These are phyloP conservation scores for Ceriops zippeliana DNA, from an alignment of 345 rosid genomes.

Conservation along the genomic window DNA sequence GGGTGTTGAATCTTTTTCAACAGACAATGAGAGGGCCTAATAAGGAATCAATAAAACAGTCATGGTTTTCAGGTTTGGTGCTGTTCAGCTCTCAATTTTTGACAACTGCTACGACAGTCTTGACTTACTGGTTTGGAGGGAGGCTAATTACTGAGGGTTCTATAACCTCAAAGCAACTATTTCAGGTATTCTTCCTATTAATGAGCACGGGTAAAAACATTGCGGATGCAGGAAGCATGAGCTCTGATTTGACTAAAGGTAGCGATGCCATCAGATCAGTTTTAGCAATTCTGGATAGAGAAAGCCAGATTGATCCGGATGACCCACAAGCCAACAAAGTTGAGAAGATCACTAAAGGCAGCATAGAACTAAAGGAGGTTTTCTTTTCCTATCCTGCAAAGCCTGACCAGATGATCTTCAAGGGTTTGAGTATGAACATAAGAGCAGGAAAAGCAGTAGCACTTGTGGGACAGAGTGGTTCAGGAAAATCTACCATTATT, in stretches of 20 bases:
- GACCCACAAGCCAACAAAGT: slow-evolving; percentile 18
- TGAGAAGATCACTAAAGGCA: slow-evolving; percentile 16
- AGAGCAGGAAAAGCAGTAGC: slow-evolving; percentile 44
- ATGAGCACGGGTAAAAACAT: slow-evolving; percentile 47
- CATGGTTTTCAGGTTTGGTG: slow-evolving; percentile 46
- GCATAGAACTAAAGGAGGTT: slow-evolving; percentile 37
- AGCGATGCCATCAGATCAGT: slow-evolving; percentile 33
- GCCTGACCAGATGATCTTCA: slow-evolving; percentile 40
- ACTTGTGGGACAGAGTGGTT: slow-evolving; percentile 45
- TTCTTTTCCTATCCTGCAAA: slow-evolving; percentile 39
- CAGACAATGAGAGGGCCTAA: slow-evolving; percentile 37
- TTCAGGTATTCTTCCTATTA: slow-evolving; percentile 43
- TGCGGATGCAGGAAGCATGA: slow-evolving; percentile 55
- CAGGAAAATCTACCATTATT: slow-evolving; percentile 50
- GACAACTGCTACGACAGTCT: slow-evolving; percentile 32
- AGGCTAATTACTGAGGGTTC: slow-evolving; percentile 37
- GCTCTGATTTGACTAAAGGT: slow-evolving; percentile 42
- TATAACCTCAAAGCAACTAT: slow-evolving; percentile 30
- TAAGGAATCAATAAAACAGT: slow-evolving; percentile 41
- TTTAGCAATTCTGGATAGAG: slow-evolving; percentile 32
- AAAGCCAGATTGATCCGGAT: slow-evolving; percentile 39
- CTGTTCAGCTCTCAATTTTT: slow-evolving; percentile 44
- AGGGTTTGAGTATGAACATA: slow-evolving; percentile 32
- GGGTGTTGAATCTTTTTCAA: slow-evolving; percentile 31
- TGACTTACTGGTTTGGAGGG: slow-evolving; percentile 52